These are phyloP conservation scores for Corylus avellana DNA, from an alignment of 306 rosid genomes.

Conservation along the genomic window DNA sequence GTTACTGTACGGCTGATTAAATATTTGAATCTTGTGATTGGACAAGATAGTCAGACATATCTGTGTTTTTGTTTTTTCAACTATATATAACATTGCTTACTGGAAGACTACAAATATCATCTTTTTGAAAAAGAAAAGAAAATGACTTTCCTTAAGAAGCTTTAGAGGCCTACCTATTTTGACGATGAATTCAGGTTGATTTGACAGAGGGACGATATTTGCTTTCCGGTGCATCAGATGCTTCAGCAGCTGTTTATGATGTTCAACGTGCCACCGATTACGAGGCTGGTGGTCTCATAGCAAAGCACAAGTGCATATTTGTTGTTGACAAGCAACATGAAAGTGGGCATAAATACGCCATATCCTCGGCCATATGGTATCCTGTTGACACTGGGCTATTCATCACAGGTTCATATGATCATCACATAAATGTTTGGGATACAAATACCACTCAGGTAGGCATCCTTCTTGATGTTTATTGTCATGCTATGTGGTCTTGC, in stretches of 20 bases:
- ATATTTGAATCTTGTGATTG: not conserved
- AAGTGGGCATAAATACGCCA: slow-evolving; percentile 66
- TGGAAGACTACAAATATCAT: not conserved
- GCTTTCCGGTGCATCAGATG: slow-evolving; percentile 80
- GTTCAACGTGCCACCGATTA: slow-evolving; percentile 61
- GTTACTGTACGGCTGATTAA: not conserved
- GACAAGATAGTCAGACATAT: not conserved
- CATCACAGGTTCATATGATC: slow-evolving; percentile 85
- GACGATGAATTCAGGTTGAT: slow-evolving; percentile 69
- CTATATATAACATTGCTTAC: not conserved
- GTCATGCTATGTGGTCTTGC: not conserved
- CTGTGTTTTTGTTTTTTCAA: not conserved
- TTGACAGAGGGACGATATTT: slow-evolving; percentile 83
- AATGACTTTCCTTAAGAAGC: not conserved
- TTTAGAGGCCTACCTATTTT: slow-evolving; percentile 29
- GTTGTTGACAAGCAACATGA: slow-evolving; percentile 72
- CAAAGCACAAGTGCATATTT: slow-evolving; percentile 58
- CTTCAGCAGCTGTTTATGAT: slow-evolving; percentile 72
- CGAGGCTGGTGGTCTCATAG: slow-evolving; percentile 45
- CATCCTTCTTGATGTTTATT: not conserved
- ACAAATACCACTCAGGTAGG: slow-evolving; percentile 83
- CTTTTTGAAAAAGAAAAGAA: not conserved
- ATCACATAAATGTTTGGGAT: slow-evolving; percentile 90
- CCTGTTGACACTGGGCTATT: slow-evolving; percentile 87
- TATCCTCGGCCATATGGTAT: slow-evolving; percentile 92